Evolutionary conservation across 2,329 filamentous ascomycete species (phyloP).

Genomic region (Sporothrix pallida): DNA sequence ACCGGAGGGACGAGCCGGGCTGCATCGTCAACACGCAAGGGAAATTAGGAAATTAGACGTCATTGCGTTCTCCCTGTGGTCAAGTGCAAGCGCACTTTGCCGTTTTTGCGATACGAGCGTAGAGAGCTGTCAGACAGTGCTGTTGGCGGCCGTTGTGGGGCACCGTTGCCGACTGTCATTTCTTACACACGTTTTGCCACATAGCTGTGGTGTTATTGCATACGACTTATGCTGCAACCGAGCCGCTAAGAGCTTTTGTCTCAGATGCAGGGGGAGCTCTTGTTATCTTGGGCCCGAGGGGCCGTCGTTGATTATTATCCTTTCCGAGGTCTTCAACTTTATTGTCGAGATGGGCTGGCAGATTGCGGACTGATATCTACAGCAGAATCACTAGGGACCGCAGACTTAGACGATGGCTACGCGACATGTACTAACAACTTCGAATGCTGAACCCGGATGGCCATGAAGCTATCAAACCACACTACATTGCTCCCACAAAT

Average conservation of each 20-base stretch:
- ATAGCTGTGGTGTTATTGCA: background rate
- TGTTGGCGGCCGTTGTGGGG: background rate
- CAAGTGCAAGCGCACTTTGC: background rate
- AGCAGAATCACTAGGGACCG: background rate
- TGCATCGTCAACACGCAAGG: conserved; percentile 15
- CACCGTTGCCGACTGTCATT: background rate
- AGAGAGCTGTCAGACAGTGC: conserved; percentile 7
- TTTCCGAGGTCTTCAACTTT: background rate
- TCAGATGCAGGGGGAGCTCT: background rate
- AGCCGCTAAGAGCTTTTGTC: background rate
- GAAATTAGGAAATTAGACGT: conserved; percentile 18
- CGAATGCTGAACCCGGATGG: conserved; percentile 2
- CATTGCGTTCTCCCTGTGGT: background rate
- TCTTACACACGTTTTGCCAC: too few relatives aligned
- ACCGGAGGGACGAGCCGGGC: background rate
- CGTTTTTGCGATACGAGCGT: background rate
- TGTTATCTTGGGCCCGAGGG: too few relatives aligned
- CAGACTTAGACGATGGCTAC: background rate
- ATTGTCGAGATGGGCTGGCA: too few relatives aligned
- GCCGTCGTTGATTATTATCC: background rate
- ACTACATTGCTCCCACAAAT: background rate
- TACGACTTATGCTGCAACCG: background rate
- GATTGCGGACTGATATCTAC: background rate
- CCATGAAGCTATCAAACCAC: background rate
- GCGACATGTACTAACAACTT: conserved; percentile 30